Base-by-base conservation (phyloP, 192 early-diverging fungal genomes). In the Pecoramyces ruminantium region DNA sequence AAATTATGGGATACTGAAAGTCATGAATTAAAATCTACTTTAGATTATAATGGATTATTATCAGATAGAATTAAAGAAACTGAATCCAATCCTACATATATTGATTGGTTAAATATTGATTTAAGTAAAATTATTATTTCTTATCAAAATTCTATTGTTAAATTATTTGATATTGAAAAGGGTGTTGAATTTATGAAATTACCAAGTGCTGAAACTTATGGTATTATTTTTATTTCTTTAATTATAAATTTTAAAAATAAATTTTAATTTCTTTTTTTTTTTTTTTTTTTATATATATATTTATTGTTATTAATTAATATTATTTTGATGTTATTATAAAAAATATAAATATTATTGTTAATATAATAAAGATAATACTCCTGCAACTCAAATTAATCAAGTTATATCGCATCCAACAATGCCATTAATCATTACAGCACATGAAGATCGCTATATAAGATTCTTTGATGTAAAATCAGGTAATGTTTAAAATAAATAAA, bases 91-190 rank as follows among this genome's bases (percentile, higher is more conserved):
- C 94, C 94, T 27, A 95, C 93, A 1, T 86, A 86, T n/a, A 27
- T 94, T 51, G 91, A 91, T 82, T 94, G 93, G 86, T 84, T 92
- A 38, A 86, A 84, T 16, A 89, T 86, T 29, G 87, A 92, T 81
- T 77, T 87, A 21, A 88, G 85, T 79, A 87, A 88, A 83, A 79
- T 94, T 39, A 88, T 89, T 1, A 92, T 94, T 25, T 85, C 87
- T 15, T 94, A 91, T 81, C 84, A 85, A 79, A 91, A 94, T 82
- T 85, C 89, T 12, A 86, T 86, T 14, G 87, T 93, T n/a, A 88
- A 90, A 83, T 58, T 94, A 28, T 93, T 89, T 85, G 94, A 95
- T 86, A 87, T 93, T 42, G 93, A 94, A 83, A 93, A 92, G 11
- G 93, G 92, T 27, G 84, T 88, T 82, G 84, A 84, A 25, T 83